phyloP scores from a whole-genome alignment of 768 basidiomycete species.

The Filobasidium floriforme region DNA sequence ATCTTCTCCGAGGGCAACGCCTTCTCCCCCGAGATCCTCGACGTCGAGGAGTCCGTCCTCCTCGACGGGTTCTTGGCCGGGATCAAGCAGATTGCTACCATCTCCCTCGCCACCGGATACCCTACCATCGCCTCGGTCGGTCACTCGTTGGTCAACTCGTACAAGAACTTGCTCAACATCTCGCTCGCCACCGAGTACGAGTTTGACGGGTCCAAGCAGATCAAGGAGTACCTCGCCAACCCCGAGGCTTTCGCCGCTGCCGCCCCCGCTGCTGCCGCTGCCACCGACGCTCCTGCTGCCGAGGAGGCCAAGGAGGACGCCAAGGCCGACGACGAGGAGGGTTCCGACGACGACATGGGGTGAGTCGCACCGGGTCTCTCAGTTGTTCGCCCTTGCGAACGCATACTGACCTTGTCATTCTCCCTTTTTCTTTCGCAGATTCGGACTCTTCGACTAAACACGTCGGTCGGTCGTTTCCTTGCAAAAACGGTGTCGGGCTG shows the following conservation, averaged over 20 bases:
- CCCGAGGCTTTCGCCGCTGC: conserved; percentile 93
- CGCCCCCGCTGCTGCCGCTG: conserved; percentile 57
- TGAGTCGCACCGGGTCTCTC: conserved; percentile 22
- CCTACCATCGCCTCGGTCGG: conserved; percentile 88
- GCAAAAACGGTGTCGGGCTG: too few relatives aligned
- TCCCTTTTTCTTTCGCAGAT: conserved; percentile 26
- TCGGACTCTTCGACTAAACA: conserved; percentile 47
- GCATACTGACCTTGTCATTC: not conserved
- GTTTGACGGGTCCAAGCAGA: conserved; percentile 88
- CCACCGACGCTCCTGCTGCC: conserved; percentile 49
- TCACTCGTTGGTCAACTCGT: conserved; percentile 95
- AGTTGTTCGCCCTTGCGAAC: not conserved
- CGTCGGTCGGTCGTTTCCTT: not conserved
- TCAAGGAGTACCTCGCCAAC: conserved; percentile 95
- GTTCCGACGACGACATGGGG: conserved; percentile 47
- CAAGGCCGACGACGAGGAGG: conserved; percentile 40
- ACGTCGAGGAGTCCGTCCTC: conserved; percentile 84
- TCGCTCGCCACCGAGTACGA: conserved; percentile 86
- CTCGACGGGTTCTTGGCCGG: conserved; percentile 85
- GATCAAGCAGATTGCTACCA: conserved; percentile 88
- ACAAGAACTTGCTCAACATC: conserved; percentile 94
- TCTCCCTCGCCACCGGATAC: conserved; percentile 92
- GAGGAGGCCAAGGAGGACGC: conserved; percentile 58
- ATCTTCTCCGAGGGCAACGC: conserved; percentile 90
- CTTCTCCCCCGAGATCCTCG: conserved; percentile 83